Evolutionary conservation across 768 basidiomycete species (phyloP).

Genomic region (Scleroderma citrinum): DNA sequence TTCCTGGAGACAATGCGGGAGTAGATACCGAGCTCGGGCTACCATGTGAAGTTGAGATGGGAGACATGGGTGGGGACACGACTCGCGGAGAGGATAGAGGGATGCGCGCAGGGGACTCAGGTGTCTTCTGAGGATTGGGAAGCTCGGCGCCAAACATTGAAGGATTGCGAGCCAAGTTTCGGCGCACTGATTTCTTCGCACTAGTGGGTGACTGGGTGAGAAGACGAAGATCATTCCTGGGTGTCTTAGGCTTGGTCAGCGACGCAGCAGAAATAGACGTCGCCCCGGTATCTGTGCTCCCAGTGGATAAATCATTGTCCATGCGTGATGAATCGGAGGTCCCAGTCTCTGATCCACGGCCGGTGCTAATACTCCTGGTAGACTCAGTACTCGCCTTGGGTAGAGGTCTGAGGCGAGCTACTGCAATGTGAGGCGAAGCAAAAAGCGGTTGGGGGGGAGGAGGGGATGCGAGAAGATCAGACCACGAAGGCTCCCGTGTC

Average conservation of each 20-base stretch:
- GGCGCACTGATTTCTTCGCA: slow-evolving; percentile 25
- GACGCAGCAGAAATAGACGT: slow-evolving; percentile 23
- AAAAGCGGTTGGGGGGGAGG: slow-evolving; percentile 12
- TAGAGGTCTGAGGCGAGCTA: slow-evolving; percentile 4
- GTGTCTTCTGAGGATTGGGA: slow-evolving; percentile 38
- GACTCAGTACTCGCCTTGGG: slow-evolving; percentile 10
- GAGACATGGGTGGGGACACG: slow-evolving; percentile 7
- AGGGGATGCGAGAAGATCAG: slow-evolving; percentile 19
- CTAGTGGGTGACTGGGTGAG: slow-evolving; percentile 17
- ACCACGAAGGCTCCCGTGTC: slow-evolving; percentile 30
- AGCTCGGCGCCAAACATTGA: slow-evolving; percentile 66
- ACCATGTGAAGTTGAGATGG: slow-evolving; percentile 7
- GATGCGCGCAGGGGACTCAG: slow-evolving; percentile 26
- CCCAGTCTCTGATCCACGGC: slow-evolving; percentile 14
- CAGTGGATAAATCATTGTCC: slow-evolving; percentile 28
- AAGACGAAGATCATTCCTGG: slow-evolving; percentile 12
- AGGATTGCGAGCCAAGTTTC: slow-evolving; percentile 53
- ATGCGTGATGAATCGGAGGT: slow-evolving; percentile 22
- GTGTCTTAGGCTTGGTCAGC: slow-evolving; percentile 14
- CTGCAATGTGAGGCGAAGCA: slow-evolving; percentile 18
- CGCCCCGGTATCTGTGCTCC: slow-evolving; percentile 26
- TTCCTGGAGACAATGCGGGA: slow-evolving; percentile 13
- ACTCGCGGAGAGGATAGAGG: slow-evolving; percentile 22
- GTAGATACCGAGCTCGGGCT: slow-evolving; percentile 5
- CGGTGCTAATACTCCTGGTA: slow-evolving; percentile 13